A percentile compares a stretch with the other conserved stretches of the same genome.
Conservation (phyloP, 2,329 filamentous ascomycete species). For the Bimuria novae-zelandiae region DNA sequence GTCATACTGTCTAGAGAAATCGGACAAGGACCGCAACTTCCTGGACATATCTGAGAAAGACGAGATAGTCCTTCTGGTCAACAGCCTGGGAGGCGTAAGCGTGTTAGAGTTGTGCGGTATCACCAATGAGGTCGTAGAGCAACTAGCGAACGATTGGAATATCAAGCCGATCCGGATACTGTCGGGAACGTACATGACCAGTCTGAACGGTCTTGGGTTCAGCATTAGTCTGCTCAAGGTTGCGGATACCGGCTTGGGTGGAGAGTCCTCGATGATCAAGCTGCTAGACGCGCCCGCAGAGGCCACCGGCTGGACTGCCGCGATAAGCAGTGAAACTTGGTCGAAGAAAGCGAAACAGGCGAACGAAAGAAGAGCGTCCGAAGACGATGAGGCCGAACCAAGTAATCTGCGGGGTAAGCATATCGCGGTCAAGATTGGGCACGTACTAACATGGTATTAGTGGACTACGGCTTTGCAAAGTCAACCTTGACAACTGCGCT, state of each 20-base stretch:
- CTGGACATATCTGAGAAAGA: slow-evolving; percentile 64
- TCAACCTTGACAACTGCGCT: slow-evolving; percentile 61
- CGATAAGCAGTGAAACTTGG: slow-evolving; percentile 65
- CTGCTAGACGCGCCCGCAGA: slow-evolving; percentile 71
- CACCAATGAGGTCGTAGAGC: slow-evolving; percentile 67
- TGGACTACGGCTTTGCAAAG: slow-evolving; percentile 58
- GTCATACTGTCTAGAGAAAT: slow-evolving; percentile 63
- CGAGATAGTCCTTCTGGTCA: slow-evolving; percentile 70
- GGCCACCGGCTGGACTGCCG: slow-evolving; percentile 68
- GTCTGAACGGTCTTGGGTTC: slow-evolving; percentile 72
- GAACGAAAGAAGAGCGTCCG: slow-evolving; percentile 47
- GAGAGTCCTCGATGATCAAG: slow-evolving; percentile 66
- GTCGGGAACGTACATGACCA: slow-evolving; percentile 72
- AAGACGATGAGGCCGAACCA: slow-evolving; percentile 53
- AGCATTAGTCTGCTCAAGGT: slow-evolving; percentile 69
- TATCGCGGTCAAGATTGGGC: background rate
- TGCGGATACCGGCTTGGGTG: slow-evolving; percentile 62
- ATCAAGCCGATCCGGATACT: slow-evolving; percentile 67
- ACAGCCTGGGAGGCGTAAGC: slow-evolving; percentile 77
- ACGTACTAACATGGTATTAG: slow-evolving; percentile 34
- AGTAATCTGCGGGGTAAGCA: slow-evolving; percentile 58
- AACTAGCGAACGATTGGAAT: slow-evolving; percentile 62
- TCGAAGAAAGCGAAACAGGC: slow-evolving; percentile 51
- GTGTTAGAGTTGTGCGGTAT: slow-evolving; percentile 74
- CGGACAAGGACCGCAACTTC: slow-evolving; percentile 73